phyloP scores from a whole-genome alignment of 2,329 filamentous ascomycete species.

The Fusarium sp. region DNA sequence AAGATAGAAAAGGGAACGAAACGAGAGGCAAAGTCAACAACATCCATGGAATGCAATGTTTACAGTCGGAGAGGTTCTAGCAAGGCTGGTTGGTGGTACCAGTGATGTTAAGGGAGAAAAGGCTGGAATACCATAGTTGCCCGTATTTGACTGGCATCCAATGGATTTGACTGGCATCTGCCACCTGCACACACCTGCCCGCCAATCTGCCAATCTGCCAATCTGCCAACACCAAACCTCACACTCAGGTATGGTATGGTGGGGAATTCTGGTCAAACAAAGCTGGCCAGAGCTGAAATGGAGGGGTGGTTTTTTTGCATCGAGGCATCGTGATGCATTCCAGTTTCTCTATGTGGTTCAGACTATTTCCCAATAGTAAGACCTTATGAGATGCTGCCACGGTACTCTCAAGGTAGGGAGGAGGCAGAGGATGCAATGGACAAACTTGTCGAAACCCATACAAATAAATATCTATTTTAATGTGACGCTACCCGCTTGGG shows the following conservation, averaged over 20 bases:
- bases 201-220: neutral
- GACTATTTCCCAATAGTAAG: conserved; percentile 18
- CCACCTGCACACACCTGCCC: conserved; percentile 35
- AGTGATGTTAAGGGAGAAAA: conserved; percentile 34
- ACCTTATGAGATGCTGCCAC: conserved; percentile 1
- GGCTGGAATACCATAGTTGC: conserved; percentile 31
- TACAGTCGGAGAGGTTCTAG: conserved; percentile 42
- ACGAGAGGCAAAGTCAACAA: conserved; percentile 33
- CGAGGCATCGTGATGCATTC: conserved; percentile 46
- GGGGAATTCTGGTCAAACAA: conserved; percentile 30
- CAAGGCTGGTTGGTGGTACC: conserved; percentile 41
- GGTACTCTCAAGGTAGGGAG: conserved; percentile 29
- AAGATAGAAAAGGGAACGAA: conserved; percentile 28
- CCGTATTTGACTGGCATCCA: conserved; percentile 27
- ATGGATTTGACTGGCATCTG: conserved; percentile 36
- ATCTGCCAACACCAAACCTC: conserved; percentile 14
- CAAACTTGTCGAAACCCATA: neutral
- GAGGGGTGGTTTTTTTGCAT: conserved; percentile 17
- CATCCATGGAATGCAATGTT: conserved; percentile 48
- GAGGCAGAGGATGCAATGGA: neutral
- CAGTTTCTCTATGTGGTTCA: conserved; percentile 31
- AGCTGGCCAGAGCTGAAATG: conserved; percentile 26
- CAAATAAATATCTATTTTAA: neutral
- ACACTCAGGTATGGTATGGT: conserved; percentile 25
- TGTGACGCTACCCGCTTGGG: neutral